Evolutionary conservation across 495 filamentous ascomycete species (phyloP).

Genomic region (Penicillium riverlandense): DNA sequence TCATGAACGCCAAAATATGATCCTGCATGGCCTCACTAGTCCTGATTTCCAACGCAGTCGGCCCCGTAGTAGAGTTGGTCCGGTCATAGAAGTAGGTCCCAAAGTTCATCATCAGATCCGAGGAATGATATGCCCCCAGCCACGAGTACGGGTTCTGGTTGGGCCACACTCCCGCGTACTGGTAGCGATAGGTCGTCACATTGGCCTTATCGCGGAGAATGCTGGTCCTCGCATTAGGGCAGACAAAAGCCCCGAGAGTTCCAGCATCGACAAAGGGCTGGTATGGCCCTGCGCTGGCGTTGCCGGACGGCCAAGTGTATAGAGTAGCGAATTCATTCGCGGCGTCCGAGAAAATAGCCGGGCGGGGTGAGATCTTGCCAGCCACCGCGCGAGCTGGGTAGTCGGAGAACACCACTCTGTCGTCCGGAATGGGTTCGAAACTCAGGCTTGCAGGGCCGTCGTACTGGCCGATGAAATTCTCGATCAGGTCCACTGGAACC

Average conservation of each 20-base stretch:
- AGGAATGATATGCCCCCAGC: slow-evolving; percentile 38
- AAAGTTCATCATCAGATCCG: slow-evolving; percentile 39
- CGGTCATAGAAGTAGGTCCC: slow-evolving; percentile 24
- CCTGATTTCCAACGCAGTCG: slow-evolving; percentile 24
- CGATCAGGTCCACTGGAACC: slow-evolving; percentile 27
- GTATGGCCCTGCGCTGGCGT: slow-evolving; percentile 20
- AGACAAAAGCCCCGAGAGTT: too few relatives aligned
- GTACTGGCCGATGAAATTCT: slow-evolving; percentile 24
- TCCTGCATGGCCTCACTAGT: slow-evolving; percentile 35
- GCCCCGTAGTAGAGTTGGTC: slow-evolving; percentile 9
- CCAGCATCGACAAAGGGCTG: too few relatives aligned
- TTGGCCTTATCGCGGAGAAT: slow-evolving; percentile 6
- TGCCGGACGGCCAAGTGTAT: slow-evolving; percentile 13
- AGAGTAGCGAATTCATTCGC: slow-evolving; percentile 27
- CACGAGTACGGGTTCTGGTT: slow-evolving; percentile 35
- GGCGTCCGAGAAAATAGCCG: slow-evolving; percentile 34
- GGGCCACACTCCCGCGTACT: slow-evolving; percentile 16
- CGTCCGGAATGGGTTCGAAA: slow-evolving; percentile 10
- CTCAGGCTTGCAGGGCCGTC: slow-evolving; percentile 5
- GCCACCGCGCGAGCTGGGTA: slow-evolving; percentile 23
- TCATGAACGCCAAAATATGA: slow-evolving; percentile 15
- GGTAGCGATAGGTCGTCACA: slow-evolving; percentile 38
- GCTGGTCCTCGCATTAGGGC: background rate
- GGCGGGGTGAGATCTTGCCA: slow-evolving; percentile 13
- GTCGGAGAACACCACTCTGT: slow-evolving; percentile 23